Base-by-base conservation (phyloP, 2,329 filamentous ascomycete species). In the Coniochaeta ligniaria region DNA sequence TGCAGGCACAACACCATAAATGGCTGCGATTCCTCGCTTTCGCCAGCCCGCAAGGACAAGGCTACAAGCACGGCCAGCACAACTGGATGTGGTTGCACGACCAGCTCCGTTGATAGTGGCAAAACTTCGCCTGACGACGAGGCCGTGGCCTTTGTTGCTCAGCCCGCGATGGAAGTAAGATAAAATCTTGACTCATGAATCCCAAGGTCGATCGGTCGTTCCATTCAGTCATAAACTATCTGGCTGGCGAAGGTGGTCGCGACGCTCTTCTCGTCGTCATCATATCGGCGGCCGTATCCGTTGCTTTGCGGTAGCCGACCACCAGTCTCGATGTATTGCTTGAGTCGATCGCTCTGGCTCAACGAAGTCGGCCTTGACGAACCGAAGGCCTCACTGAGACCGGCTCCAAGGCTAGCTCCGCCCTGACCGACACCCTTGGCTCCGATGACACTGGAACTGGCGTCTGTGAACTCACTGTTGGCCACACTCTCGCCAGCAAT, bases 181-280 rank as follows among this genome's bases (percentile, higher is more conserved):
- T 52, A 52, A 33, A n/a, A 36, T 26, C n/a, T 60, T 33, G 38
- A 56, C 54, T 26, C 17, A 12, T 56, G 12, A 11, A 36, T 22
- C 17, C 33, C 31, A 17, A 28, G 38, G 38, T 22, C 26, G 28
- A 16, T 35, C 57, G 36, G 60, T 54, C 41, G 41, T 28, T 9
- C 9, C 64, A 59, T 71, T 82, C 80, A 82, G 70, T 83, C 80
- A 66, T 81, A 83, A 62, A 80, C 80, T 66, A 97, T 87, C 75
- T 98, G 95, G 78, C 92, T 97, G 63, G 94, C 93, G 77, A 98
- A 99, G 57, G 93, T 93, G 59, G 95, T 98, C 71, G 92, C 96
- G 69, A 98, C 86, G 75, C 94, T 98, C 76, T 95, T 92, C 70
- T 95, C 92, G 72, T 98, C 95, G 66, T 99, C 95, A 67, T 99